Base-by-base conservation (phyloP, 2,329 filamentous ascomycete genomes). In the Tolypocladium nubicola region DNA sequence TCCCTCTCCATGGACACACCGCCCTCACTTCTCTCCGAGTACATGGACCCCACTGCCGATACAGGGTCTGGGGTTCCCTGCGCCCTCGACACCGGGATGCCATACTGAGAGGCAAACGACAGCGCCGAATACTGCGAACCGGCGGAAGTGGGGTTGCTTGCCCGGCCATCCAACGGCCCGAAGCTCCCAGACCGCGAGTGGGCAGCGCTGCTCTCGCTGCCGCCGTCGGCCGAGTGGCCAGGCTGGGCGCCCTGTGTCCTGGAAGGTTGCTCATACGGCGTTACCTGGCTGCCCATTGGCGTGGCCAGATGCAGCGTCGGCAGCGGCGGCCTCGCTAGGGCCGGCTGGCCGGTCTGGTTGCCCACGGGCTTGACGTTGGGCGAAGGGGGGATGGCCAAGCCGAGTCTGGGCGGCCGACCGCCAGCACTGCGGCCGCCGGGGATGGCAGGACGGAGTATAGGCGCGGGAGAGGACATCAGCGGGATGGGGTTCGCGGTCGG, bases 341-440 rank as follows among this genome's bases (percentile, higher is more conserved):
- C 69, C 64, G 68, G 67, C 61, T 60, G 71, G 21, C 61, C 56
- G 14, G 63, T 72, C 74, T 66, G 79, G 63, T 77, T 79, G 63
- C 81, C 82, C 55, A 94, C 84, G 2, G 92, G 85, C 71, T 92
- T 90, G 61, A 80, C 87, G 73, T 85, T 93, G 53, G 90, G 89
- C 40, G 90, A 96, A 1, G 89, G 86, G 41, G 93, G 93, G 58
- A 97, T 97, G 52, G 92, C 89, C 57, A 97, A 83, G 50, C 91
- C 93, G 58, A 97, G 81, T 65, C 88, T 85, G 35, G 90, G 90
- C 56, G 87, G 79, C 61, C 88, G 81, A 59, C 80, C 76, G 59
- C 83, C 85, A 64, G 78, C 79, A 61, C 79, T 79, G 64, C 85
- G 81, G 62, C 77, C 79, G 62, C 89, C 89, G 43, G 88, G 88